Base-by-base conservation (phyloP, 805 yeast species). In the Sungouiella thailandica region DNA sequence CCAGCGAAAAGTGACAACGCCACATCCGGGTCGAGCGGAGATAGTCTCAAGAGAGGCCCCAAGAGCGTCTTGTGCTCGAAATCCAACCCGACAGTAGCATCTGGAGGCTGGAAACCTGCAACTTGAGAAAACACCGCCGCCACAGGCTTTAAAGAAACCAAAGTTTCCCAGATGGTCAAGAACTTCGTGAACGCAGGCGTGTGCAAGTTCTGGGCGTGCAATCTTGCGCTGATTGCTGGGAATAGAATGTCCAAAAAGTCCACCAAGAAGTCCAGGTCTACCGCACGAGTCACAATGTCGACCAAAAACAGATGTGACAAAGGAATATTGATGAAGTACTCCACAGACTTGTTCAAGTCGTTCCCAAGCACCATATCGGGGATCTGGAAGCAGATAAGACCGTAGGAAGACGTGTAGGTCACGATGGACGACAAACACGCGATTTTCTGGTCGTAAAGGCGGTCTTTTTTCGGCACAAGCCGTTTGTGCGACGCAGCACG, bases 21-120 rank as follows among this genome's bases (percentile, higher is more conserved):
- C 15, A 67, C 63, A n/a, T 68, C 57, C 3, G 71, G 68, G 29
- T 75, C 69, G 29, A 88, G 60, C 0, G 96, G 95, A 1, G 95
- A 84, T 15, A 87, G 58, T 37, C 80, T 67, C 35, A 86, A 70
- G 19, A 87, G 65, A 6, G 95, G 83, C 2, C 97, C 97, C 35
- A 90, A 60, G 12, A 85, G 57, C 0, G 95, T 76, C 16, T 67
- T 64, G 11, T 62, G 60, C 49, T 84, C 94, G 48, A 73, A 72
- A 29, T 71, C 68, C 12, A 70, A 57, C 1, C 82, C 76, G 8
- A 71, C 59, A 4, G 46, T 34, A 10, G 55, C 43, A 31, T 65
- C 58, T 6, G 68, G 66, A 1, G 69, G 62, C 7, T 74, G 66
- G 51, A 82, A 80, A 1, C 70, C 69, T 30, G 76, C 74, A 25